Conservation (phyloP, 2,329 filamentous ascomycete species). For the Fusarium praegraminearum region DNA sequence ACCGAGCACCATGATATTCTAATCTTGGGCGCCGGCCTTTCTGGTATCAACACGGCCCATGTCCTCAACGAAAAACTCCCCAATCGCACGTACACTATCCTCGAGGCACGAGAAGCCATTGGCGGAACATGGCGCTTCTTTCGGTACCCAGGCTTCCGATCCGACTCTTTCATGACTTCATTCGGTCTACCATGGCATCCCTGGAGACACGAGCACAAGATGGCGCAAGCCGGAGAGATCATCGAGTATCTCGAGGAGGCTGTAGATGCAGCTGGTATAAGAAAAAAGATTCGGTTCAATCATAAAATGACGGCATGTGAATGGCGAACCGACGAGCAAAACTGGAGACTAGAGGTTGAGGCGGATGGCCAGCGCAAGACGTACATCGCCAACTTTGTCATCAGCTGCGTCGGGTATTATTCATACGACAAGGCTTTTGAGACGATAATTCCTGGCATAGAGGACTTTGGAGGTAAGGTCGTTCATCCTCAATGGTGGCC, state of each 20-base stretch:
- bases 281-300: slow-evolving; percentile 64
- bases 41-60: slow-evolving; percentile 80
- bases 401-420: slow-evolving; percentile 76
- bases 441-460: slow-evolving; percentile 73
- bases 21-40: slow-evolving; percentile 78
- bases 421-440: slow-evolving; percentile 74
- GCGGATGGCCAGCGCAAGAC: slow-evolving; percentile 41
- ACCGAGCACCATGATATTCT: slow-evolving; percentile 63
- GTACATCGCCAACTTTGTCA: slow-evolving; percentile 65
- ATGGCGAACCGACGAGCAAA: slow-evolving; percentile 68
- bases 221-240: slow-evolving; percentile 66
- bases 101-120: slow-evolving; percentile 74
- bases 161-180: slow-evolving; percentile 71
- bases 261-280: slow-evolving; percentile 62
- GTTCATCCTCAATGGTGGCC: slow-evolving; percentile 85
- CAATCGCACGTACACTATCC: slow-evolving; percentile 68
- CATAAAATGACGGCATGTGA: slow-evolving; percentile 62
- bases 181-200: slow-evolving; percentile 79
- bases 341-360: slow-evolving; percentile 65
- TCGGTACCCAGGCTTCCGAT: slow-evolving; percentile 79
- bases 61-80: slow-evolving; percentile 70
- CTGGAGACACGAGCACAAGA: slow-evolving; percentile 68
- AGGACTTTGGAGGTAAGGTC: slow-evolving; percentile 72
- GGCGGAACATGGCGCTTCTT: slow-evolving; percentile 86
- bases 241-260: slow-evolving; percentile 66